Percentiles rank a stretch among this genome's conserved stretches.
Conservation (phyloP, 306 rosid genomes). For the Pueraria montana region DNA sequence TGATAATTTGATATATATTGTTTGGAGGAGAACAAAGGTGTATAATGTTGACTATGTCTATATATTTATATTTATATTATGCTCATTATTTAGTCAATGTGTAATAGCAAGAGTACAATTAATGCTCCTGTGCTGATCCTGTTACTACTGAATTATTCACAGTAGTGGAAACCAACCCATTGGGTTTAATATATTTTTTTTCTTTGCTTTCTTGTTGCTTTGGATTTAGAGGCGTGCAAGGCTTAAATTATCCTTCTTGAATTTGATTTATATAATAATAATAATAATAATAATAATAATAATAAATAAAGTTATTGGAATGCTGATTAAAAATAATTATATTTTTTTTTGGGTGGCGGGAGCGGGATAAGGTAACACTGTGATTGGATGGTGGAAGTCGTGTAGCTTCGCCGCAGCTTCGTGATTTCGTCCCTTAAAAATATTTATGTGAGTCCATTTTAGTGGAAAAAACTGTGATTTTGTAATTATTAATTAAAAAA, state of each 20-base stretch:
- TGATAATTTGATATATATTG: background rate
- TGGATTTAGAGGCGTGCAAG: constrained; percentile 35
- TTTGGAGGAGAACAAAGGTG: background rate
- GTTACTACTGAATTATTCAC: background rate
- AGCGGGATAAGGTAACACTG: background rate
- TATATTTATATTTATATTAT: background rate
- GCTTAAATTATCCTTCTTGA: background rate
- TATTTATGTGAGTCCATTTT: too few relatives aligned
- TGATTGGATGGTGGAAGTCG: background rate
- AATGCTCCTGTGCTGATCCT: background rate
- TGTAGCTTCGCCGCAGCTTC: background rate
- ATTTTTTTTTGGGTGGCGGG: background rate
- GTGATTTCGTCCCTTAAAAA: background rate
- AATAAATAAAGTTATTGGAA: background rate
- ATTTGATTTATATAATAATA: background rate
- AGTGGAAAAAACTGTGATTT: too few relatives aligned
- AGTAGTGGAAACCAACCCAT: constrained; percentile 24
- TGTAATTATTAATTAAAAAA: too few relatives aligned
- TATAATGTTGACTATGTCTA: constrained; percentile 30
- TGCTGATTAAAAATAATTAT: background rate
- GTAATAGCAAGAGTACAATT: background rate
- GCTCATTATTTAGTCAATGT: background rate
- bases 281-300: background rate
- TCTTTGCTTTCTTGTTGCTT: background rate
- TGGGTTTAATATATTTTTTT: background rate